Percentiles rank a stretch among this genome's conserved stretches.
These are phyloP conservation scores for Ogataea methanolica DNA, from an alignment of 805 yeast species.

Conservation along the genomic window DNA sequence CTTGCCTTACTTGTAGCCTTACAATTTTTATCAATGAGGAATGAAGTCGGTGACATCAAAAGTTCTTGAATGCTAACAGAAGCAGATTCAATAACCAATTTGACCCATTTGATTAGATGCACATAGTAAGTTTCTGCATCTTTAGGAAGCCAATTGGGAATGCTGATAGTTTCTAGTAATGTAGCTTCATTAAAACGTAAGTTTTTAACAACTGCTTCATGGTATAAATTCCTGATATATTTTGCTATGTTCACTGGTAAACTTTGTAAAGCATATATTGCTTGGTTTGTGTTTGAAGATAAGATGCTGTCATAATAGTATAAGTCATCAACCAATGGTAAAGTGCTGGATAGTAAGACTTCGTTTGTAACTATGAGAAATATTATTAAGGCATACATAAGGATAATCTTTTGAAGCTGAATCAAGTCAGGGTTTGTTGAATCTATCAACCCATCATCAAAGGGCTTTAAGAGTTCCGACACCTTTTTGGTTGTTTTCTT, in stretches of 20 bases:
- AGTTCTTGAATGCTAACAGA: slow-evolving; percentile 10
- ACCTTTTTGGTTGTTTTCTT: slow-evolving; percentile 6
- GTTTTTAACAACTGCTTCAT: slow-evolving; percentile 23
- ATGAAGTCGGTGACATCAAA: slow-evolving; percentile 22
- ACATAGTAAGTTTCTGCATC: slow-evolving; percentile 4
- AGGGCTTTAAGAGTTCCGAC: slow-evolving; percentile 5
- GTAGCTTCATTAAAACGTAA: slow-evolving; percentile 12
- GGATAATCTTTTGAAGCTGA: slow-evolving; percentile 20
- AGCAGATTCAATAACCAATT: slow-evolving; percentile 10
- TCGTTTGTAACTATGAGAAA: slow-evolving; percentile 17
- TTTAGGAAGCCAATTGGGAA: slow-evolving; percentile 24
- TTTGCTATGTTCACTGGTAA: slow-evolving; percentile 25
- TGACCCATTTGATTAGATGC: slow-evolving; percentile 12
- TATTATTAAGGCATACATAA: slow-evolving; percentile 19
- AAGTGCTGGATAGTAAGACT: slow-evolving; percentile 34
- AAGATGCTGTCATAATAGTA: slow-evolving; percentile 41
- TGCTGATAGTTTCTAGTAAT: slow-evolving; percentile 10
- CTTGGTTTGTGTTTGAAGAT: slow-evolving; percentile 28
- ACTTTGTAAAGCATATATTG: slow-evolving; percentile 37
- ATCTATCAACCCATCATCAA: slow-evolving; percentile 15
- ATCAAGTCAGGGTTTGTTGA: slow-evolving; percentile 6
- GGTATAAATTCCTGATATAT: slow-evolving; percentile 15
- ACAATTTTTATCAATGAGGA: slow-evolving; percentile 17
- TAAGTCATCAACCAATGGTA: slow-evolving; percentile 40
- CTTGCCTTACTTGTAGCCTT: slow-evolving; percentile 12